Evolutionary conservation across 2,329 filamentous ascomycete species (phyloP).

Genomic region (Aspergillus luchuensis): DNA sequence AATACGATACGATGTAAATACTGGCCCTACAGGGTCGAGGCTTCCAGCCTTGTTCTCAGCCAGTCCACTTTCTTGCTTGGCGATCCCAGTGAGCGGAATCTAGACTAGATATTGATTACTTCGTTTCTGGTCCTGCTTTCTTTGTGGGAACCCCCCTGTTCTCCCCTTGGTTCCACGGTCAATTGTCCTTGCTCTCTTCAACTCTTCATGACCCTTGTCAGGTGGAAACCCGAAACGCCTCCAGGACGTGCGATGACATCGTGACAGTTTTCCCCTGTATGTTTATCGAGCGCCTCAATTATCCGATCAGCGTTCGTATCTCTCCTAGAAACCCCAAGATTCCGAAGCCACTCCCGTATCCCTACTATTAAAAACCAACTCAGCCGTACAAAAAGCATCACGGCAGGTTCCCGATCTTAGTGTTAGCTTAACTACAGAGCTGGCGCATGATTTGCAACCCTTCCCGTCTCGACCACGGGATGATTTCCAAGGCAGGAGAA

Average conservation of each 20-base stretch:
- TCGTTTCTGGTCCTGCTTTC: neutral
- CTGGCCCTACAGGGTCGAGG: neutral
- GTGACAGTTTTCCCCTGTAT: neutral
- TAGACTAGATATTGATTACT: no score
- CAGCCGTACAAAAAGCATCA: neutral
- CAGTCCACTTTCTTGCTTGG: neutral
- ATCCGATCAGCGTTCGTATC: neutral
- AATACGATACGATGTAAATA: no score
- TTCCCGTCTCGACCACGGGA: neutral
- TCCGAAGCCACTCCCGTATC: no score
- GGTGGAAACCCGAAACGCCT: neutral
- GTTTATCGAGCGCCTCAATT: no score
- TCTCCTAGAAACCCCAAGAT: neutral
- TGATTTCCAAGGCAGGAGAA: neutral
- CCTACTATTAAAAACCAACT: no score
- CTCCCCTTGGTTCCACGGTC: neutral
- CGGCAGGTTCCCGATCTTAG: no score
- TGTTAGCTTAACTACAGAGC: neutral
- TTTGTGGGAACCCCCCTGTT: neutral
- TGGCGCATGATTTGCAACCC: neutral
- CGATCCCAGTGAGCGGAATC: no score
- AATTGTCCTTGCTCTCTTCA: neutral
- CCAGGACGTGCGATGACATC: neutral
- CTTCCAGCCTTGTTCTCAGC: neutral
- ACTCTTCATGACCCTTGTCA: neutral